Percentiles rank a stretch among this genome's conserved stretches.
Conservation (phyloP, 352 stramenopile genomes). For the Globisporangium abappressorium region DNA sequence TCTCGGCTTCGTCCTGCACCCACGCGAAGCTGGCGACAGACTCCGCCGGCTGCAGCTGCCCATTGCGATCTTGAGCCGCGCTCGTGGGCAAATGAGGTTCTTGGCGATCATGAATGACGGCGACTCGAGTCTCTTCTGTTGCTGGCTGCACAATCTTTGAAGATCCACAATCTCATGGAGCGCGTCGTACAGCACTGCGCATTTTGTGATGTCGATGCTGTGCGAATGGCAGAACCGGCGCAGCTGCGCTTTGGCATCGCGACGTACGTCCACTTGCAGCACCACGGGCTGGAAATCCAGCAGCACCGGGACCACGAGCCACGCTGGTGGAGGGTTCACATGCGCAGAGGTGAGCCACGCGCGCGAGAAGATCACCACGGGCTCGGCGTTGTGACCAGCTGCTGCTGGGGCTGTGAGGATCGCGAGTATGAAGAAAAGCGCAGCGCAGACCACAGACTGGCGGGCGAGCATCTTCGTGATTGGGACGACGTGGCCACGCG, state of each 20-base stretch:
- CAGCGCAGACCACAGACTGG: neutral
- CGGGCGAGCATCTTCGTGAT: neutral
- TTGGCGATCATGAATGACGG: constrained; percentile 44
- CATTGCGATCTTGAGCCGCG: neutral
- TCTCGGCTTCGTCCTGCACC: constrained; percentile 30
- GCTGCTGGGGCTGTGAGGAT: neutral
- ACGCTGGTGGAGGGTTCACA: neutral
- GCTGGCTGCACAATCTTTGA: constrained; percentile 23
- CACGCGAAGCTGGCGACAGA: constrained; percentile 21
- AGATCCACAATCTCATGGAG: constrained; percentile 32
- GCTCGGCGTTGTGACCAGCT: neutral
- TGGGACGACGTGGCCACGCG: neutral
- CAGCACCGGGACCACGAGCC: constrained; percentile 38
- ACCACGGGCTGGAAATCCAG: constrained; percentile 53
- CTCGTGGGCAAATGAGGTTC: constrained; percentile 23
- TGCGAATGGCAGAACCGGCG: constrained; percentile 41
- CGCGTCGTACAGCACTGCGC: constrained; percentile 23
- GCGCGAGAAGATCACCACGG: constrained; percentile 14
- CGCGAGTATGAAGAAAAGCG: neutral
- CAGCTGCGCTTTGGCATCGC: constrained; percentile 27
- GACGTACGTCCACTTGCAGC: constrained; percentile 30
- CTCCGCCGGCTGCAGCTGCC: neutral
- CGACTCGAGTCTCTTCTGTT: neutral
- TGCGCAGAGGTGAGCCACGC: neutral
- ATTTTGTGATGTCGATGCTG: constrained; percentile 22